Evolutionary conservation across 192 early-diverging fungal species (phyloP), one percentile per base, ranked within the genome.

Genomic region (Lunasporangiospora selenospora): DNA sequence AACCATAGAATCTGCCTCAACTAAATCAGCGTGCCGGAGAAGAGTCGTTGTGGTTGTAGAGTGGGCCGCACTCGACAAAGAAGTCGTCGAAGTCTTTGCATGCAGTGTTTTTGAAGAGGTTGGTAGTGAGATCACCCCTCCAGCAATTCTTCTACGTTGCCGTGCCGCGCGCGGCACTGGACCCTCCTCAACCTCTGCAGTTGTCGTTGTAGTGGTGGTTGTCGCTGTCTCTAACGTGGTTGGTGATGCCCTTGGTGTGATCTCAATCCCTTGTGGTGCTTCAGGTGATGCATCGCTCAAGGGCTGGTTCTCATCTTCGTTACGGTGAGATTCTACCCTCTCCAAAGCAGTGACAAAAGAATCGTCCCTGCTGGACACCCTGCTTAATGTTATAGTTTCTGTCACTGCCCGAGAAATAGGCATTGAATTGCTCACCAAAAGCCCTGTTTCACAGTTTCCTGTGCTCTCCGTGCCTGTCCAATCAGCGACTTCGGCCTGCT

Each of bases 121-220:
- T 10, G 57, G 39, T n/a, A 71, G 45, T 0, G 53, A 58, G 19
- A 73, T 63, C 23, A 73, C 54, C 0, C 60, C 69, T 26, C 60
- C 69, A 39, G 69, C 69, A 21, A 63, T 63, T 41, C 59, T 39
- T 16, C 69, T 36, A 19, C 69, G 38, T 23, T 58, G 61, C 47
- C 60, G 44, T 7, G 24, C 51, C 8, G 52, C 16, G 9, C 49
- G 48, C n/a, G 54, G 31, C 29, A 46, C 46, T 10, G 34, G 36
- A 0, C 49, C 53, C 12, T 19, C 33, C 29, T 42, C 13, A 10
- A 38, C 56, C 1, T n/a, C 15, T 39, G 62, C 32, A 26, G 49
- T 53, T 24, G 26, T 47, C 45, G 13, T 19, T 47, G 24, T 9
- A 15, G 21, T 47, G 23, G 12, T 47, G 23, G 23, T 29, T 47